Base-by-base conservation (phyloP, 2,329 filamentous ascomycete species). In the Aspergillus niger region DNA sequence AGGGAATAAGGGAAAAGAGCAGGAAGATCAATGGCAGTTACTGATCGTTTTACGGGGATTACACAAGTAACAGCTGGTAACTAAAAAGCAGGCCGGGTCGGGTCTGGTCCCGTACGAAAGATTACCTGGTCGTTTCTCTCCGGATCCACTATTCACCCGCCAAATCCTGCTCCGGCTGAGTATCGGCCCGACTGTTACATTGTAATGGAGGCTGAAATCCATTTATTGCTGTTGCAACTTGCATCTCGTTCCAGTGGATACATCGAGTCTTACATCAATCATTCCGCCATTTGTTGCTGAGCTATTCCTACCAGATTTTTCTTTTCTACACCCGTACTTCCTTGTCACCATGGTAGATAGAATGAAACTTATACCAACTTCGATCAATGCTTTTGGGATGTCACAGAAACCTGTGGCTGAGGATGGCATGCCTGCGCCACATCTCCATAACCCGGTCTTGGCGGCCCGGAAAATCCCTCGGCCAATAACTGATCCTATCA, bases 401-500 rank as follows among this genome's bases (percentile, higher is more conserved):
- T 13, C 32, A 36, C 32, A 36, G 32, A 36, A 11, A 7, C 28
- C 15, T 30, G 47, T 50, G 47, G 47, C 47, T 50, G 47, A 30
- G 47, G 6, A 30, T 11, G 8, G 15, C 26, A 11, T 8, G 5
- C 11, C 39, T 55, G 53, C 53, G 53, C 58, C 58, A 60, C 58
- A 24, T 20, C 5, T 36, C 48, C 54, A 30, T 44, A 47, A 47
- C 49, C 39, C 26, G 28, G 62, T 43, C 62, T 63, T 63, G 62
- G 62, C 53, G 56, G 61, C 28, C 38, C 41, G 61, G 54, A 63
- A 64, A 62, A 65, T 62, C 55, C 60, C 54, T 51, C 43, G 24
- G 20, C 39, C 54, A 36, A 36, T 36, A 36, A 36, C 32, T 36
- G 32, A 36, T 36, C 32, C 22, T 20, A 22, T 43, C 36, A 28